A percentile compares a stretch with the other conserved stretches of the same genome.
phyloP scores from a whole-genome alignment of 106 monocot genomes.

The Dendrobium chrysotoxum region DNA sequence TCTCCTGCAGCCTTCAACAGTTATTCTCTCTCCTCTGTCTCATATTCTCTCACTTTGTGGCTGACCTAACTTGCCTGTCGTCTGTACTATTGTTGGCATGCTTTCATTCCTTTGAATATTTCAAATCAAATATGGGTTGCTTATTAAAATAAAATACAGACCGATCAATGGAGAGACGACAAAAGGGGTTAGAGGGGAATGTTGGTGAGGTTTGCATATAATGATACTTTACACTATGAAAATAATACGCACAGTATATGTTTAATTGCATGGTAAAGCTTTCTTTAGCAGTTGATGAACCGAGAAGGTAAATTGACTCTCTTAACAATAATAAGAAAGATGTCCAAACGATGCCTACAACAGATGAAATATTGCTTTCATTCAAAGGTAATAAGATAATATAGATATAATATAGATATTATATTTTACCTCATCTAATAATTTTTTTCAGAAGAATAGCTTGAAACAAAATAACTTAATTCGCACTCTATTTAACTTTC shows the following conservation, averaged over 20 bases:
- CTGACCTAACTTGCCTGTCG: constrained; percentile 5
- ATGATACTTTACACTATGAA: background rate
- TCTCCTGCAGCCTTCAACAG: background rate
- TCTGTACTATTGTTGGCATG: background rate
- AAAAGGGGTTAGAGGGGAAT: background rate
- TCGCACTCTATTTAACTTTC: too few relatives aligned
- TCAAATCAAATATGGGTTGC: background rate
- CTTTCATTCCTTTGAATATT: constrained; percentile 2
- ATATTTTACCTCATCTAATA: too few relatives aligned
- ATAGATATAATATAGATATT: too few relatives aligned
- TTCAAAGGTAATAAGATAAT: too few relatives aligned
- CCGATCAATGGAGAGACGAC: background rate
- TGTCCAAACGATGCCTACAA: too few relatives aligned
- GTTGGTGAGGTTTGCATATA: background rate
- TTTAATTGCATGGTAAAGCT: too few relatives aligned
- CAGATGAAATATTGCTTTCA: too few relatives aligned
- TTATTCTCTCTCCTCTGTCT: background rate
- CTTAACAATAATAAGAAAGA: too few relatives aligned
- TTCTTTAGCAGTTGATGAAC: too few relatives aligned
- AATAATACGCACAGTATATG: background rate
- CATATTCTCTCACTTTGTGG: background rate
- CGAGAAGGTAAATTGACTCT: too few relatives aligned
- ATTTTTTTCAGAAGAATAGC: too few relatives aligned
- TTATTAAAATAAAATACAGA: background rate
- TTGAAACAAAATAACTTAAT: too few relatives aligned